These are phyloP conservation scores for Arthroderma sp. DNA, from an alignment of 2,329 filamentous ascomycete genomes.

Conservation along the genomic window DNA sequence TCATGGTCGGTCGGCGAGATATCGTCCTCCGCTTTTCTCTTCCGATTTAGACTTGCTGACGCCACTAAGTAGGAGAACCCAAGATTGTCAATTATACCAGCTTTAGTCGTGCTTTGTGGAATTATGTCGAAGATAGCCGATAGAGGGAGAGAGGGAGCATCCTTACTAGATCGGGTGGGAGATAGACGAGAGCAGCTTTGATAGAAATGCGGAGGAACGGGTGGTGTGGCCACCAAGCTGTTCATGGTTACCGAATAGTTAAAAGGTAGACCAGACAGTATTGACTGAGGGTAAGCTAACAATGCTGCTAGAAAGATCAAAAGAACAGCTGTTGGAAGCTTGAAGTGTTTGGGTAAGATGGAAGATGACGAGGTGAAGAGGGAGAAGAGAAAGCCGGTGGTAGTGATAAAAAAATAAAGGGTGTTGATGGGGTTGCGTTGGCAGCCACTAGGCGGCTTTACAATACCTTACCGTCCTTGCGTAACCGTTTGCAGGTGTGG, in stretches of 20 bases:
- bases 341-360: slow-evolving; percentile 1
- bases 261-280: slow-evolving; percentile 12
- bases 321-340: neutral
- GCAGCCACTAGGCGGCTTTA: too few species aligned
- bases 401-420: neutral
- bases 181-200: slow-evolving; percentile 44
- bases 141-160: slow-evolving; percentile 9
- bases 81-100: slow-evolving; percentile 6
- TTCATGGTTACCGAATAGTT: slow-evolving; percentile 39
- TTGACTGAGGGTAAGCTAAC: slow-evolving; percentile 9
- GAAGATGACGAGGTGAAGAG: slow-evolving; percentile 6
- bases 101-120: too few species aligned
- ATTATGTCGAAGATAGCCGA: slow-evolving; percentile 2
- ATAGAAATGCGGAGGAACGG: slow-evolving; percentile 51
- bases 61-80: slow-evolving; percentile 19
- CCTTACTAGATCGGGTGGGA: slow-evolving; percentile 46
- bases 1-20: slow-evolving; percentile 41
- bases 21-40: slow-evolving; percentile 78
- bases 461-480: too few species aligned
- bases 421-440: too few species aligned
- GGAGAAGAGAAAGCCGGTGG: slow-evolving; percentile 13
- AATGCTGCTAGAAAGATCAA: slow-evolving; percentile 18
- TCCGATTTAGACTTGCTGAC: slow-evolving; percentile 39
- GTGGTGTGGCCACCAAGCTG: slow-evolving; percentile 45
- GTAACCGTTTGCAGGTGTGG: too few species aligned